Percentiles rank a stretch among this genome's conserved stretches.
phyloP scores from a whole-genome alignment of 148 eudicot genomes.

The Rhododendron simsii region DNA sequence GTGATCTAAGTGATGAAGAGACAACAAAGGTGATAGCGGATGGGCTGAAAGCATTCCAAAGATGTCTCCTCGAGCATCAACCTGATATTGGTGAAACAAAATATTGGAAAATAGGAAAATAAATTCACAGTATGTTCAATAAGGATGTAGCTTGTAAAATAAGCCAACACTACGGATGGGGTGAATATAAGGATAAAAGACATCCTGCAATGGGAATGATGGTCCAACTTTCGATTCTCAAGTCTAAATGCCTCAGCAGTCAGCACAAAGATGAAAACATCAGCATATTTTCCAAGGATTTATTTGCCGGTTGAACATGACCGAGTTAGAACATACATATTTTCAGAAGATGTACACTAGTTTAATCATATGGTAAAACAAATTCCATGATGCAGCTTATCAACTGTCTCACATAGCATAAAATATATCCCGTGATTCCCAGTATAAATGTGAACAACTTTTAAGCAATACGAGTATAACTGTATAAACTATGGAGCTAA shows the following conservation, averaged over 20 bases:
- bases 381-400: neutral
- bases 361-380: neutral
- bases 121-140: neutral
- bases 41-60: constrained; percentile 73
- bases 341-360: neutral
- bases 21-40: constrained; percentile 46
- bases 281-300: neutral
- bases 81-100: constrained; percentile 30
- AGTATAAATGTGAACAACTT: neutral
- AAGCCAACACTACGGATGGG: neutral
- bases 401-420: neutral
- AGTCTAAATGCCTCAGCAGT: constrained; percentile 1
- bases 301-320: neutral
- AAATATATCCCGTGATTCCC: neutral
- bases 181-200: neutral
- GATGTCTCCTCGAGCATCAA: constrained; percentile 70
- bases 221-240: neutral
- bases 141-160: neutral
- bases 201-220: neutral
- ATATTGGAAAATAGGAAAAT: neutral
- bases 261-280: neutral
- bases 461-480: neutral
- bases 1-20: constrained; percentile 43
- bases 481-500: neutral
- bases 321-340: neutral